phyloP scores from a whole-genome alignment of 371 early-diverging fungal genomes.

The Batkoa obscura region DNA sequence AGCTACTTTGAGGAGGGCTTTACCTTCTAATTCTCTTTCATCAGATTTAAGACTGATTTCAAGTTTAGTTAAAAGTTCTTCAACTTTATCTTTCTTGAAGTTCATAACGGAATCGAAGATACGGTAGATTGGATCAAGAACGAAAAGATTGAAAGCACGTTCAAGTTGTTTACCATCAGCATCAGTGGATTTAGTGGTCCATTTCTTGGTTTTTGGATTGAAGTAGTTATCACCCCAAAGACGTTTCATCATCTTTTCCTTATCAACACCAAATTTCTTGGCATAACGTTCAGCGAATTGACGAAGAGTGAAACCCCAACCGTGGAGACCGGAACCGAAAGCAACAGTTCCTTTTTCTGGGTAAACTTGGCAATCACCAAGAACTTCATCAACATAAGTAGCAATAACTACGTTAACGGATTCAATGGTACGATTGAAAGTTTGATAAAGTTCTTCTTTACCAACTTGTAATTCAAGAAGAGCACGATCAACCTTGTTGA shows the following conservation, averaged over 20 bases:
- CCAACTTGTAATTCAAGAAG: slow-evolving; percentile 90
- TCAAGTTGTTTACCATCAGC: slow-evolving; percentile 70
- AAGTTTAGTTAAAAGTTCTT: slow-evolving; percentile 75
- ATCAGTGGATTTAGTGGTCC: slow-evolving; percentile 38
- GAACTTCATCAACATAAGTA: slow-evolving; percentile 66
- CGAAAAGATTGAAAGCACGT: slow-evolving; percentile 92
- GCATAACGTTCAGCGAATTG: slow-evolving; percentile 87
- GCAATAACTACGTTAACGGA: slow-evolving; percentile 93
- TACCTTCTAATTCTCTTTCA: slow-evolving; percentile 69
- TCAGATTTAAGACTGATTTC: slow-evolving; percentile 67
- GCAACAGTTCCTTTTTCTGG: slow-evolving; percentile 94
- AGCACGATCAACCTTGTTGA: slow-evolving; percentile 94
- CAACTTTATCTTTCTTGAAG: slow-evolving; percentile 87
- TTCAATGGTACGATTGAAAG: slow-evolving; percentile 84
- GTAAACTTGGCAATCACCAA: slow-evolving; percentile 79
- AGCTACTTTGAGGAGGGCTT: slow-evolving; percentile 88
- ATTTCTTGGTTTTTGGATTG: slow-evolving; percentile 55
- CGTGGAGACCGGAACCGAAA: slow-evolving; percentile 79
- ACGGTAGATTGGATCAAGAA: slow-evolving; percentile 92
- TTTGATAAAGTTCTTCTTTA: slow-evolving; percentile 90
- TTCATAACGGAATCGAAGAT: slow-evolving; percentile 83
- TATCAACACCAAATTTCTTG: slow-evolving; percentile 53
- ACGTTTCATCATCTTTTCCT: slow-evolving; percentile 67
- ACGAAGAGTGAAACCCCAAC: slow-evolving; percentile 86
- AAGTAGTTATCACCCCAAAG: slow-evolving; percentile 96